Base-by-base conservation (phyloP, 73 alveolate species). In the Paramecium octaurelia region DNA sequence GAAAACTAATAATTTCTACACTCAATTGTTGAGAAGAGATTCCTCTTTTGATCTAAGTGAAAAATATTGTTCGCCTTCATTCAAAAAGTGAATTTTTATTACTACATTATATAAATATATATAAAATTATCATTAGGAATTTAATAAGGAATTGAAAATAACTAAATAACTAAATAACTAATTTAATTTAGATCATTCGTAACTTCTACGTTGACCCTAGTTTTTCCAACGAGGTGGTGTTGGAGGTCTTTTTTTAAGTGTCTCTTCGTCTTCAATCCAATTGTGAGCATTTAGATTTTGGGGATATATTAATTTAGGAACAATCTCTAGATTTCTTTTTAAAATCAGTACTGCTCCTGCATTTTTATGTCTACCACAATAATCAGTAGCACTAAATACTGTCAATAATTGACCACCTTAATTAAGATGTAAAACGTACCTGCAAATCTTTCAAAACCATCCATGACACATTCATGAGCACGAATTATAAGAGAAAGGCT, bases 391-490 rank as follows among this genome's bases (percentile, higher is more conserved):
- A 48, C 96, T 92, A 95, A 98, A 98, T 42, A 98, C 99, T 4
- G 99, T 98, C 71, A 98, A 97, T 94, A 98, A 92, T 35, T 94
- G 85, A 50, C 99, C 99, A 24, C 99, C 93, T 76, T 5, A n/a
- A 9, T 70, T 23, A 11, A 38, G 12, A 76, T 1, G 43, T 6
- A n/a, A 38, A 4, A 12, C 0, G 3, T 24, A 76, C 89, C 99
- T 48, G 99, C 99, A 93, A 98, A 98, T 93, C 99, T 96, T 88
- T 98, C 99, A 90, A 98, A 98, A 43, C 99, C 99, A 94, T 98
- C 99, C 99, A 98, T 98, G 36, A 98, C 99, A 92, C 99, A 98
- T 86, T 98, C 99, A 95, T 98, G 99, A 6, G 99, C 99, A 27
- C 98, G 95, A 84, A 98, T 98, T 71, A 97, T 93, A 92, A 94